Percentiles rank a stretch among this genome's conserved stretches.
Conservation (phyloP, 352 stramenopile genomes). For the Phytophthora idaei region DNA sequence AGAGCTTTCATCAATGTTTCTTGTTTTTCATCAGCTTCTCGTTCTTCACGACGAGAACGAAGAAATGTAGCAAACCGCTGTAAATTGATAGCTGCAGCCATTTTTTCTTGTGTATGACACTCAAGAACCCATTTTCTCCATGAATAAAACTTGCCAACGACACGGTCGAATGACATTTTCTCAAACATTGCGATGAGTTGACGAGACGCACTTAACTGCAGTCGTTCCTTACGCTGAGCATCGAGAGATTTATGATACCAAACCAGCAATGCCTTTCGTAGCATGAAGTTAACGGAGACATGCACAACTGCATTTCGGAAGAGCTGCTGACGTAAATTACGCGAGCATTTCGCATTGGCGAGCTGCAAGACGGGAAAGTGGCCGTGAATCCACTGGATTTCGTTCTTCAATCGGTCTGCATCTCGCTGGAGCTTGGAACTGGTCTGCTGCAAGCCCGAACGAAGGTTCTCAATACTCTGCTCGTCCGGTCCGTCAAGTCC, state of each 20-base stretch:
- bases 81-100: constrained; percentile 45
- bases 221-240: constrained; percentile 27
- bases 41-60: constrained; percentile 8
- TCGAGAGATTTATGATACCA: constrained; percentile 43
- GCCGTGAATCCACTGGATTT: constrained; percentile 70
- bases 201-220: constrained; percentile 34
- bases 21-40: constrained; percentile 9
- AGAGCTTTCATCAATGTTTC: constrained; percentile 24
- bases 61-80: constrained; percentile 28
- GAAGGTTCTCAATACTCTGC: constrained; percentile 15
- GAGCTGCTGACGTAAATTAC: constrained; percentile 43
- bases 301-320: constrained; percentile 43
- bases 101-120: constrained; percentile 29
- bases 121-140: constrained; percentile 30
- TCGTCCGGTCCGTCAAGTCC: constrained; percentile 1
- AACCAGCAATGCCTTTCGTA: constrained; percentile 32
- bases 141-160: constrained; percentile 20
- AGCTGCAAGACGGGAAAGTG: constrained; percentile 65
- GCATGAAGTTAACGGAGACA: constrained; percentile 28
- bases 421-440: constrained; percentile 13
- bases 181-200: constrained; percentile 38
- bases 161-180: constrained; percentile 17
- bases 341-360: constrained; percentile 51
- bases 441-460: constrained; percentile 15
- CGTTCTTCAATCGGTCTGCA: constrained; percentile 29